Evolutionary conservation across 1,284 basidiomycete species (phyloP).

Genomic region (Melampsora abietis-canadensis): DNA sequence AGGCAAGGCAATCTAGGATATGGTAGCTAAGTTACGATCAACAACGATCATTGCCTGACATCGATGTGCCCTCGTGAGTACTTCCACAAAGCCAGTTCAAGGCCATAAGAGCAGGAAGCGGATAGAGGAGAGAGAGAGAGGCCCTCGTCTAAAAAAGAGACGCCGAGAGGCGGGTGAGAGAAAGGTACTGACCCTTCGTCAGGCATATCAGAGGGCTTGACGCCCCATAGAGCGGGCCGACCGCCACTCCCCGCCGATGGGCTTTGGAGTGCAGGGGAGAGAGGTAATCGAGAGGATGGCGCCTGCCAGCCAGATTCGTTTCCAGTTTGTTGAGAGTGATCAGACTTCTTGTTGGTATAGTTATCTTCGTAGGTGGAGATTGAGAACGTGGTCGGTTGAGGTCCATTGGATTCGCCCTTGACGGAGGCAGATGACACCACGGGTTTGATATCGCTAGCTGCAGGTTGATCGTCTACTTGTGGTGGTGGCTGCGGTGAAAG

Average conservation of each 20-base stretch:
- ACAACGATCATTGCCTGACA: neutral
- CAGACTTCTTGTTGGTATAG: conserved; percentile 23
- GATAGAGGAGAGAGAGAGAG: neutral
- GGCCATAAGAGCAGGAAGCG: neutral
- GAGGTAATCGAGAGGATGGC: conserved; percentile 11
- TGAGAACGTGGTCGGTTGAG: conserved; percentile 36
- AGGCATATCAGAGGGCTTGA: conserved; percentile 43
- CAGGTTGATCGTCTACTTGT: neutral
- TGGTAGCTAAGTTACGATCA: no score
- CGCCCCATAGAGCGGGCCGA: conserved; percentile 25
- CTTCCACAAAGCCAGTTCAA: neutral
- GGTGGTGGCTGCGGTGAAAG: conserved; percentile 15
- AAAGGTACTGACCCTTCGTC: conserved; percentile 41
- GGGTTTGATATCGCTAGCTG: neutral
- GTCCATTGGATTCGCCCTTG: neutral
- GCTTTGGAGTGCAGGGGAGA: conserved; percentile 4
- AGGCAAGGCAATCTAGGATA: no score
- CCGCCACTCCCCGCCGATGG: conserved; percentile 9
- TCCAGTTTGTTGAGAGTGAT: neutral
- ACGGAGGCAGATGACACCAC: neutral
- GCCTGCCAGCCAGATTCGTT: neutral
- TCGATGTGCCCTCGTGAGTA: neutral
- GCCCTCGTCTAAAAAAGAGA: neutral
- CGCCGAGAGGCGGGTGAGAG: neutral
- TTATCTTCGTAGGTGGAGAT: conserved; percentile 41